Base-by-base conservation (phyloP, 306 rosid species). In the Rosa persica region DNA sequence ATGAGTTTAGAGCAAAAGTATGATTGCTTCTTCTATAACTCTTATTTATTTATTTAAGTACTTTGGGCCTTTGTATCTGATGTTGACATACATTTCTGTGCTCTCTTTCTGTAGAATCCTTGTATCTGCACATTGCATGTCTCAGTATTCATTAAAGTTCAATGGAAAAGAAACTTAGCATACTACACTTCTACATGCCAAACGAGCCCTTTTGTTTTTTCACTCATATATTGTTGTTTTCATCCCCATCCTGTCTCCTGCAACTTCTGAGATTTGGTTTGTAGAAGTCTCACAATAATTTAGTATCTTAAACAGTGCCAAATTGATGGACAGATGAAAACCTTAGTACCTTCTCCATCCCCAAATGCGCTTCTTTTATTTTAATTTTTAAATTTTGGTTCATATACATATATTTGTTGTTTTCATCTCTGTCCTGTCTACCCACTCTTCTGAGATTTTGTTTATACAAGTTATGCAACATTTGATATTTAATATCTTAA, bases 1-100 rank as follows among this genome's bases (percentile, higher is more conserved):
- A 77, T 67, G 96, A 89, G 75, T 75, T 95, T 76, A 72, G 83
- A 60, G 87, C 89, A 61, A 91, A 93, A 98, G 99, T 95, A 81
- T 71, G 65, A 71, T 42, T 64, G 74, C 49, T 81, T 77, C 11
- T 61, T 76, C 27, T 84, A 47, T 69, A 79, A 75, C 11, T 80
- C 77, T 61, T 30, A 42, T 42, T 42, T 6, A 42, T 42, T 81
- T 13, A 30, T 34, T 58, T 58, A n/a, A 6, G 34, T 68, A 81
- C 67, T 75, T 76, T 85, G 79, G 40, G 52, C 52, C 34, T 57
- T 69, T 66, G 66, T 81, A 19, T 64, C 74, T 44, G 48, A 68
- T 39, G 43, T 81, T 73, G 40, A 74, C 83, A 70, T 52, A 39
- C 34, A 58, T 69, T 30, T 49, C 19, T 12, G 12, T n/a, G n/a